These are phyloP conservation scores for Kalmusia sp. DNA, from an alignment of 2,329 filamentous ascomycete genomes.

Conservation along the genomic window DNA sequence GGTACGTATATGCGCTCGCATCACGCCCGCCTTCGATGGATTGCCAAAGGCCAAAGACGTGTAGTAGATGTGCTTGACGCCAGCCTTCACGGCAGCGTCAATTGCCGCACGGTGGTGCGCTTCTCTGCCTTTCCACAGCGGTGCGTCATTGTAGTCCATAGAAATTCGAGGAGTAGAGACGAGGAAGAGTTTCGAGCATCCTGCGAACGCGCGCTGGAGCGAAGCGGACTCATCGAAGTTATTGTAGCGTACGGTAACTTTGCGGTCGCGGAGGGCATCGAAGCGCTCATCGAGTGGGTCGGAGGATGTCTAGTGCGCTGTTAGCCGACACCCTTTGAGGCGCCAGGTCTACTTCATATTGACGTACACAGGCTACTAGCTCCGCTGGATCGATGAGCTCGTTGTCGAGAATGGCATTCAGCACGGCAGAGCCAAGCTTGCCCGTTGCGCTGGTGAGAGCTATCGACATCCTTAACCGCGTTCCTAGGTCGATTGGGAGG, in stretches of 20 bases:
- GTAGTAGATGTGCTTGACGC: conserved; percentile 56
- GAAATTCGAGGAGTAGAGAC: conserved; percentile 53
- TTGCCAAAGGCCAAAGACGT: conserved; percentile 52
- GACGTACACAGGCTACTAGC: conserved; percentile 48
- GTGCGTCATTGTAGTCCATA: conserved; percentile 53
- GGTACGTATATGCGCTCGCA: conserved; percentile 56
- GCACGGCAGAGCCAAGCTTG: conserved; percentile 54
- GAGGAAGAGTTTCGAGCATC: conserved; percentile 52
- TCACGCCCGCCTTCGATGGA: conserved; percentile 51
- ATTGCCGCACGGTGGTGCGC: conserved; percentile 53
- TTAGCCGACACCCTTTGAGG: too few relatives aligned
- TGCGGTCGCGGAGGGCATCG: conserved; percentile 34
- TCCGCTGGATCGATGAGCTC: conserved; percentile 45
- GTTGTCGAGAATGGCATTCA: conserved; percentile 51
- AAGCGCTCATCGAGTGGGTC: conserved; percentile 29
- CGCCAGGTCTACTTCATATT: too few relatives aligned
- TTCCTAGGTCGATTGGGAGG: too few relatives aligned
- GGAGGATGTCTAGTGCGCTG: conserved; percentile 27
- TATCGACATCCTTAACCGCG: conserved; percentile 19
- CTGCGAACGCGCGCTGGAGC: conserved; percentile 45
- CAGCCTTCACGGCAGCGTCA: conserved; percentile 49
- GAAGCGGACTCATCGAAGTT: conserved; percentile 48
- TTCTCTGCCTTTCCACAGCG: conserved; percentile 51
- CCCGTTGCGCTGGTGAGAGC: conserved; percentile 55
- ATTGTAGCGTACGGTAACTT: conserved; percentile 45